Base-by-base conservation (phyloP, 805 yeast species). In the Kockiozyma suomiensis region DNA sequence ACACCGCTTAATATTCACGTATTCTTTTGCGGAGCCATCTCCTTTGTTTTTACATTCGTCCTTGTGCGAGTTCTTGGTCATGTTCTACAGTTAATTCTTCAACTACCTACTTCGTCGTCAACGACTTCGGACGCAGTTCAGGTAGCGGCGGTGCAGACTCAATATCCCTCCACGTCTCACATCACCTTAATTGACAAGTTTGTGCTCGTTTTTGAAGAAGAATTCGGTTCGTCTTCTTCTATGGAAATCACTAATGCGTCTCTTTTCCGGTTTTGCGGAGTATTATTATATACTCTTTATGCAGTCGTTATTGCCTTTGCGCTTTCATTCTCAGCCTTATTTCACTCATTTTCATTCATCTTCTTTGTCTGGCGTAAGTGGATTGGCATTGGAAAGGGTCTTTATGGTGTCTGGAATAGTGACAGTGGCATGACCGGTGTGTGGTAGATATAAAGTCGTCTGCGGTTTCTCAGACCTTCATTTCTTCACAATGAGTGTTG, bases 341-440 rank as follows among this genome's bases (percentile, higher is more conserved):
- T 58, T 37, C 58, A 61, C 42, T 54, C 60, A 1, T 58, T 61
- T 28, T 61, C 58, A 23, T 54, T 61, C 33, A 33, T 58, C 12
- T 54, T 55, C 33, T 61, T 58, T 32, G 54, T 61, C 12, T 61
- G 61, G 61, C 57, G 61, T 3, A 58, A 58, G 28, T 61, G 65
- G 65, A 43, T 49, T 10, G 63, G 58, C n/a, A 42, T 61, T 21
- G 56, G 63, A 4, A 54, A 61, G 47, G 61, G 62, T 10, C 50
- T 61, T 3, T 61, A 48, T 32, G 63, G 56, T 7, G 56, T 61
- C 38, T 61, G 61, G 61, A 47, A 25, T 37, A 57, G 51, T 25
- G 61, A 61, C 5, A 50, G 42, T 40, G 50, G 50, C 23, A 35
- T 42, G 19, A 50, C 32, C 13, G 65, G 65, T 10, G 62, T 61